phyloP scores from a whole-genome alignment of 306 rosid genomes.

The Medicago arabica region DNA sequence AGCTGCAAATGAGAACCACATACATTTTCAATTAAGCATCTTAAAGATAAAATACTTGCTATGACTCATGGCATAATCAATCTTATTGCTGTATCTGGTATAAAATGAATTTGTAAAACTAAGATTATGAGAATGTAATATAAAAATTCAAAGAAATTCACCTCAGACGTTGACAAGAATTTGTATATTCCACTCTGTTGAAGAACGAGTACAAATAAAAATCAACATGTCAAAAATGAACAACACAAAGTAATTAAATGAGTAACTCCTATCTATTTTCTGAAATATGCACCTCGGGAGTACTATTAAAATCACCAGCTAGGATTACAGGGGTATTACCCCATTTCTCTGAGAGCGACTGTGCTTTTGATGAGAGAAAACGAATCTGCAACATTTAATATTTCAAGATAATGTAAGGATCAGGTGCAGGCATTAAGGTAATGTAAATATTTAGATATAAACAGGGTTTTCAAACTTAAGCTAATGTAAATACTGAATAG shows the following conservation, averaged over 20 bases:
- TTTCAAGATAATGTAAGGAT: slow-evolving; percentile 18
- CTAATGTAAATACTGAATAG: slow-evolving; percentile 10
- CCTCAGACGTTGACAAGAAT: slow-evolving; percentile 86
- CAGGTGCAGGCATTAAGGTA: not conserved
- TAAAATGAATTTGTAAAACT: slow-evolving; percentile 38
- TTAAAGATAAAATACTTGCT: slow-evolving; percentile 15
- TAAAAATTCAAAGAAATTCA: slow-evolving; percentile 46
- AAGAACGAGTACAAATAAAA: slow-evolving; percentile 31
- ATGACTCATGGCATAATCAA: slow-evolving; percentile 26
- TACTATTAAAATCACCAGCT: slow-evolving; percentile 84
- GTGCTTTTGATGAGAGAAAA: slow-evolving; percentile 70
- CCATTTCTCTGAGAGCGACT: slow-evolving; percentile 77
- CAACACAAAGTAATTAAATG: slow-evolving; percentile 27
- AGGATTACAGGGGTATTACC: slow-evolving; percentile 76
- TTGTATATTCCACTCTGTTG: slow-evolving; percentile 93
- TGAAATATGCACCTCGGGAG: slow-evolving; percentile 72
- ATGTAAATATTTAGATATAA: not conserved
- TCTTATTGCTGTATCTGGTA: slow-evolving; percentile 16
- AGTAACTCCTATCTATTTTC: slow-evolving; percentile 26
- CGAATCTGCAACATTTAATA: slow-evolving; percentile 64
- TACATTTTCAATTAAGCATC: slow-evolving; percentile 38
- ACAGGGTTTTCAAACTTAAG: not conserved
- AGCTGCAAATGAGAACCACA: slow-evolving; percentile 61
- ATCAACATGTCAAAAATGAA: slow-evolving; percentile 29
- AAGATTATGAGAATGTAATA: slow-evolving; percentile 26